Evolutionary conservation across 2,329 filamentous ascomycete species (phyloP).

Genomic region (Calonectria pseudoturangicola): DNA sequence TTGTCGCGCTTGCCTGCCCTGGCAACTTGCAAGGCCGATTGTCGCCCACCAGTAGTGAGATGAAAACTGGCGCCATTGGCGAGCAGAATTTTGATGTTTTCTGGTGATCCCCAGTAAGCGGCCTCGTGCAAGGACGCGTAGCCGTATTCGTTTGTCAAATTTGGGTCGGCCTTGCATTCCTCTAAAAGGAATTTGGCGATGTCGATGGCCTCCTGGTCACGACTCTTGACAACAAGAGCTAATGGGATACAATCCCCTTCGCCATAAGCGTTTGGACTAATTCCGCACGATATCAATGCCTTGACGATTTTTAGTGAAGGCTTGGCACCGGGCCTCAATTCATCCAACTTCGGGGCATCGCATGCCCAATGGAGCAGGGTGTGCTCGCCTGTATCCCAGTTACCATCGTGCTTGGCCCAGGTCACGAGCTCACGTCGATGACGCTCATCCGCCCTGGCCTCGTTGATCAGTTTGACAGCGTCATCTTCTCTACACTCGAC

Average conservation of each 20-base stretch:
- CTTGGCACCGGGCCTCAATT: neutral
- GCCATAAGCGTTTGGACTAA: neutral
- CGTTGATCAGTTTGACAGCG: neutral
- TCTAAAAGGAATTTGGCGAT: constrained; percentile 1
- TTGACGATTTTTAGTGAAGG: neutral
- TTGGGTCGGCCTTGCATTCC: neutral
- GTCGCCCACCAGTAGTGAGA: neutral
- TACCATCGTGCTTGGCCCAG: constrained; percentile 15
- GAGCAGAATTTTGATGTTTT: neutral
- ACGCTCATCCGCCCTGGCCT: neutral
- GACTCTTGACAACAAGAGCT: neutral
- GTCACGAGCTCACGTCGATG: neutral
- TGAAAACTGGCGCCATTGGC: neutral
- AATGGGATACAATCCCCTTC: neutral
- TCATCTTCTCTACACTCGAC: neutral
- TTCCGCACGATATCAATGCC: neutral
- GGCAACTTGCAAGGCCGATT: neutral
- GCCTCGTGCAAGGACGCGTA: constrained; percentile 3
- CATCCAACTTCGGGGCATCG: neutral
- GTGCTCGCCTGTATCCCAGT: constrained; percentile 17
- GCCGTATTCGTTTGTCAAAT: neutral
- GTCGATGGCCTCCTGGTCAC: neutral
- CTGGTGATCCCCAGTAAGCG: neutral
- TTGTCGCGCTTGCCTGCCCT: too few relatives aligned
- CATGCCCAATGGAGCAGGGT: constrained; percentile 19